Base-by-base conservation (phyloP, 192 early-diverging fungal species). In the Umbelopsis vinacea region DNA sequence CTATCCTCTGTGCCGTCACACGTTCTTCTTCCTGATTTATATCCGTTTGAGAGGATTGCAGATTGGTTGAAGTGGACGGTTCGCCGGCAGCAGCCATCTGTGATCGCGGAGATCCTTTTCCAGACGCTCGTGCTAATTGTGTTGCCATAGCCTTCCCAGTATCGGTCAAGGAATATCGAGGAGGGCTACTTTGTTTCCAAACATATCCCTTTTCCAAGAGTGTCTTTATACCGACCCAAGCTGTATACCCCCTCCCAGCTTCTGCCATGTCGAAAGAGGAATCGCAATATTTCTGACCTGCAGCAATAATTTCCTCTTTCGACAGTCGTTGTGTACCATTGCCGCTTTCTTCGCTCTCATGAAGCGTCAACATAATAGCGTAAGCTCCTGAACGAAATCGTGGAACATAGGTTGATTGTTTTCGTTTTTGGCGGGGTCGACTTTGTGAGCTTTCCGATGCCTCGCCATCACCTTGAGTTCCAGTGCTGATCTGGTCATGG, bases 191-290 rank as follows among this genome's bases (percentile, higher is more conserved):
- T 48, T 86, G 83, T 46, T 86, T 83, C 50, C 86, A 88, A 8
- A 91, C 89, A 47, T 92, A 78, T 23, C 84, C 88, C 21, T 94
- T 92, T 15, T 87, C 79, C 33, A 88, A 71, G 67, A 97, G 81
- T 0, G 86, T 93, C 68, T 86, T 89, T 80, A 96, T 93, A 11
- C 86, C 83, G 24, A 70, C 84, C 94, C 95, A 97, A 40, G 89
- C 94, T 0, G 91, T 90, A 74, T 93, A 94, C 63, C 75, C 68
- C 17, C 75, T 71, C 0, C 88, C 85, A 12, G 71, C 67, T 22
- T 79, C 78, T 21, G 86, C 72, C 24, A 82, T 79, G n/a, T 87
- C 81, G 52, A 94, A 89, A 5, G 93, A 91, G 6, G 82, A 70
- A 47, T 95, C 89, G 35, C 88, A 86, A 60, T 88, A 89, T 26